phyloP scores from a whole-genome alignment of 768 basidiomycete species.

The Lactarius trivialis region DNA sequence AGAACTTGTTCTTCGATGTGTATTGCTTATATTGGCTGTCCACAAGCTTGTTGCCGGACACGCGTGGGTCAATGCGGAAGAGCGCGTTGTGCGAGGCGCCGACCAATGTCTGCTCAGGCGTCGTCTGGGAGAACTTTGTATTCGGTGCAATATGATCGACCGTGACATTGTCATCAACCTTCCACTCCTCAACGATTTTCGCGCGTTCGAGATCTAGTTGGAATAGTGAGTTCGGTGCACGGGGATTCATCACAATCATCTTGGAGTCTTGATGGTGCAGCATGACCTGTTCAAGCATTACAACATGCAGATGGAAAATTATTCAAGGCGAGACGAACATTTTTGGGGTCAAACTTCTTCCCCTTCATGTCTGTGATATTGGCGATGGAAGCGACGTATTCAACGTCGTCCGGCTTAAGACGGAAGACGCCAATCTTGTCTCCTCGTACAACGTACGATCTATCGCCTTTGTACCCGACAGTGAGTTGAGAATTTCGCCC shows the following conservation, averaged over 20 bases:
- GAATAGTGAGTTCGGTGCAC: conserved; percentile 74
- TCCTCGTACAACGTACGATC: conserved; percentile 89
- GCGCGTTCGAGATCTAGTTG: conserved; percentile 90
- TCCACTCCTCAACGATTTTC: conserved; percentile 98
- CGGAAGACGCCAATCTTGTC: conserved; percentile 89
- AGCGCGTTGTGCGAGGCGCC: conserved; percentile 91
- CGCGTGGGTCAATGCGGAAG: conserved; percentile 95
- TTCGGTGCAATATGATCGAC: conserved; percentile 90
- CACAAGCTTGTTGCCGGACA: conserved; percentile 88
- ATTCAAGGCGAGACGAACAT: conserved; percentile 44
- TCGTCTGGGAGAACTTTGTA: conserved; percentile 91
- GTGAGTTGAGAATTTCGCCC: conserved; percentile 84
- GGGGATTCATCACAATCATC: conserved; percentile 88
- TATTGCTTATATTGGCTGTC: conserved; percentile 96
- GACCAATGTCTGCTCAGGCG: conserved; percentile 86
- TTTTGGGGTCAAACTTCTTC: conserved; percentile 76
- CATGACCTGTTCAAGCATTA: conserved; percentile 62
- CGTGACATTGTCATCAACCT: conserved; percentile 82
- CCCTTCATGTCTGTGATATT: conserved; percentile 76
- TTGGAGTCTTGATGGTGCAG: conserved; percentile 93
- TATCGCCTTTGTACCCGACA: conserved; percentile 91
- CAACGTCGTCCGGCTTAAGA: conserved; percentile 64
- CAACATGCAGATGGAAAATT: not conserved
- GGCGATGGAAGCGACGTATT: conserved; percentile 83
- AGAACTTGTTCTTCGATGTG: conserved; percentile 90